phyloP scores from a whole-genome alignment of 1,284 basidiomycete species.

The Vanrija sp. region DNA sequence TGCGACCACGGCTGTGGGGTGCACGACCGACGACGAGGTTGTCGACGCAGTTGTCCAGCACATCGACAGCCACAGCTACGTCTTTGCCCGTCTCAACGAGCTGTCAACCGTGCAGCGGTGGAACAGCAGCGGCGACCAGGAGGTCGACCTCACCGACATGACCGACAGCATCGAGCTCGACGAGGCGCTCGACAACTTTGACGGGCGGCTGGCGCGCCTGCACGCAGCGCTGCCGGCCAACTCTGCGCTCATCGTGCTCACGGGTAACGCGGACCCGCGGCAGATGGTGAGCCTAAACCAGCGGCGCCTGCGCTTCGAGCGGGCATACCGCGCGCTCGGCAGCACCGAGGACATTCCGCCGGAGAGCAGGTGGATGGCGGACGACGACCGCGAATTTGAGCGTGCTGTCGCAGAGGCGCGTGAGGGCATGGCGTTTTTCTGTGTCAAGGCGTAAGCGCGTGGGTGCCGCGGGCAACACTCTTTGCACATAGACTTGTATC shows the following conservation, averaged over 20 bases:
- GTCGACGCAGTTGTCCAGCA: conserved; percentile 61
- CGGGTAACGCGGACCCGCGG: conserved; percentile 80
- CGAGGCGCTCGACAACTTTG: conserved; percentile 51
- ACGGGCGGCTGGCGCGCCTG: conserved; percentile 60
- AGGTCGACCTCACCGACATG: not conserved
- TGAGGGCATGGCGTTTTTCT: conserved; percentile 75
- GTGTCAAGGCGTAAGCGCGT: conserved; percentile 55
- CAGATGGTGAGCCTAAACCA: conserved; percentile 66
- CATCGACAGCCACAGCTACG: conserved; percentile 66
- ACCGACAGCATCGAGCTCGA: conserved; percentile 11
- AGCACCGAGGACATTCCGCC: conserved; percentile 36
- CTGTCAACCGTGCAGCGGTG: conserved; percentile 72
- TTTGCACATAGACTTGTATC: too few species aligned
- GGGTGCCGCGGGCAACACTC: too few species aligned
- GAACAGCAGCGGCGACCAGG: not conserved
- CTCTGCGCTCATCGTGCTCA: conserved; percentile 76
- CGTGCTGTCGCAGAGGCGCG: conserved; percentile 71
- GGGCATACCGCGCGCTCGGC: conserved; percentile 58
- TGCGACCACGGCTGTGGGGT: conserved; percentile 67
- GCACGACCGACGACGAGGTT: conserved; percentile 67
- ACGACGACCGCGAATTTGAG: conserved; percentile 71
- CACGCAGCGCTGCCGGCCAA: conserved; percentile 67
- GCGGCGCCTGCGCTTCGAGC: conserved; percentile 68
- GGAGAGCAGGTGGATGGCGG: conserved; percentile 64
- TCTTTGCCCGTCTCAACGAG: conserved; percentile 74